Evolutionary conservation across 176 grass and related monocot genomes (phyloP), one percentile per base, ranked within the genome.

Genomic region (Musa troglodytarum): DNA sequence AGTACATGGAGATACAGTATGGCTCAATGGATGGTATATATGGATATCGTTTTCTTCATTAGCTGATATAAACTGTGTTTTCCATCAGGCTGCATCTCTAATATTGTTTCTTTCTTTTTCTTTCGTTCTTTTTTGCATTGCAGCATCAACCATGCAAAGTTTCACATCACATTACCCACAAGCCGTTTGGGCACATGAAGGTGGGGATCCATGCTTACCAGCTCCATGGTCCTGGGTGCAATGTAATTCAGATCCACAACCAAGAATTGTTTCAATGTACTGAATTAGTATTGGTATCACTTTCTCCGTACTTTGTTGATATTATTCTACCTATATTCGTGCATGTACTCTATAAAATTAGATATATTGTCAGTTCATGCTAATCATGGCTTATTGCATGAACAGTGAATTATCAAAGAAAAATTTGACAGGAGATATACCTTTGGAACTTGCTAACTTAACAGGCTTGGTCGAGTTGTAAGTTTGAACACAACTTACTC

Each of bases 181-280:
- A 80, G 78, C 65, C 82, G 52, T 75, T 69, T 99, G 95, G 90
- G 88, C 90, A 34, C 65, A 82, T 77, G 90, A 99, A 82, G 90
- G 88, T 71, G 95, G 95, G 20, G 90, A 99, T 78, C 90, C 88
- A 14, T 99, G 95, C 78, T 83, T 91, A 84, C 90, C 88, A 43
- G 86, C 83, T 65, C 75, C 90, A 66, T 99, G 90, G 95, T 85
- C 90, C 70, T 99, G 95, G 95, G 88, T 94, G 72, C 90, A 92
- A 77, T 99, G 90, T 72, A 99, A 49, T 80, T 89, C 80, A 77
- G 86, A 91, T 81, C 63, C 72, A 72, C 70, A 81, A 84, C 90
- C 95, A 25, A 82, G 76, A 61, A 73, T 99, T 73, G 81, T 72
- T 77, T 86, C 86, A 55, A 81, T 94, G 95, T 98, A 93, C 76